These are phyloP conservation scores for Lyophyllum shimeji DNA, from an alignment of 768 basidiomycete genomes.

Conservation along the genomic window DNA sequence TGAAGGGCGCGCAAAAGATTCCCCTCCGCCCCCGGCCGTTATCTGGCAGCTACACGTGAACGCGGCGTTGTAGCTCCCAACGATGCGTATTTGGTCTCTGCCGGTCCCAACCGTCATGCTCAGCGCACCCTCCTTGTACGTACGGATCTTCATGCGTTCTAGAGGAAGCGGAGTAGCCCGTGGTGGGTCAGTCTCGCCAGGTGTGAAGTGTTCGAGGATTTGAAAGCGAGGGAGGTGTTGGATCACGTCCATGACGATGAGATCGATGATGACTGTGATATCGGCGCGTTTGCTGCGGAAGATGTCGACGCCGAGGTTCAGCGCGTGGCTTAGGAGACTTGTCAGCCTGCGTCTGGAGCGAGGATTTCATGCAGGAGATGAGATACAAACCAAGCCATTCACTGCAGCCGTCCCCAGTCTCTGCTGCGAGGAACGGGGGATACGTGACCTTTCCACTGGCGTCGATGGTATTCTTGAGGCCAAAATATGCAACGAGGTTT, in stretches of 20 bases:
- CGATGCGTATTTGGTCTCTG: not conserved
- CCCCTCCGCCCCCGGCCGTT: not conserved
- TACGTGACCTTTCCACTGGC: not conserved
- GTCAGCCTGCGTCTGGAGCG: too few relatives aligned
- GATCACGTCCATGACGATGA: not conserved
- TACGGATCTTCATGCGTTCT: not conserved
- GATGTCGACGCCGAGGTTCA: not conserved
- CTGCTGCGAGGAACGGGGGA: not conserved
- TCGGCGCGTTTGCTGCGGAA: not conserved
- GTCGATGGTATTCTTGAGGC: not conserved
- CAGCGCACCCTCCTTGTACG: not conserved
- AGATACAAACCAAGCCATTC: not conserved
- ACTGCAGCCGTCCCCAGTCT: not conserved
- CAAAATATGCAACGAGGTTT: not conserved
- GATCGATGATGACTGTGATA: not conserved
- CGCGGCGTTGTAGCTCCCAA: not conserved
- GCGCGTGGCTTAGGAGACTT: not conserved
- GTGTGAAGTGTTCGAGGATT: not conserved
- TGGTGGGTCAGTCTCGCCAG: not conserved
- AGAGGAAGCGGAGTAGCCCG: not conserved
- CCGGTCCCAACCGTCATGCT: not conserved
- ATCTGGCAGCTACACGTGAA: not conserved
- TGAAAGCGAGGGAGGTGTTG: not conserved
- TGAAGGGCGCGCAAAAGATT: not conserved
- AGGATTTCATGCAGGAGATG: too few relatives aligned